These are phyloP conservation scores for Eremomyces bilateralis DNA, from an alignment of 495 filamentous ascomycete genomes.

Conservation along the genomic window DNA sequence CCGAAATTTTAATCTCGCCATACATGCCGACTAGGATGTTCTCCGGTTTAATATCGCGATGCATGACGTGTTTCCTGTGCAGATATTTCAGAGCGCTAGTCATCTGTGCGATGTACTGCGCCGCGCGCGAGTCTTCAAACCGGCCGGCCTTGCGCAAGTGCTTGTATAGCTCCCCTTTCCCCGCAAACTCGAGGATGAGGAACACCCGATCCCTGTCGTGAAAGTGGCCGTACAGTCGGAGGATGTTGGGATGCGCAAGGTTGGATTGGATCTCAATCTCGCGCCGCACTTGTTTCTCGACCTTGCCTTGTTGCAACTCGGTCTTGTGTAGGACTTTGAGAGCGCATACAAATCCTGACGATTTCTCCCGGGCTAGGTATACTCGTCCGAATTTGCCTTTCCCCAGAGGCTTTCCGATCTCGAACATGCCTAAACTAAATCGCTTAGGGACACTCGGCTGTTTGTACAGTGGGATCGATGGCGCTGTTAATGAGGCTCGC, in stretches of 20 bases:
- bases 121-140: constrained; percentile 92
- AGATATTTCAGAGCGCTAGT: constrained; percentile 76
- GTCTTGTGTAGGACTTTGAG: constrained; percentile 92
- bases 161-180: constrained; percentile 92
- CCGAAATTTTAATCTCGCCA: constrained; percentile 94
- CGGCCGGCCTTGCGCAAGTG: constrained; percentile 69
- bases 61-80: constrained; percentile 96
- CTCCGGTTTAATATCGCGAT: constrained; percentile 96
- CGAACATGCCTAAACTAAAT: constrained; percentile 95
- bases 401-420: constrained; percentile 85
- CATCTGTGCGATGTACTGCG: constrained; percentile 98
- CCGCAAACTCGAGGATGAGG: constrained; percentile 87
- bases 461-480: constrained; percentile 31
- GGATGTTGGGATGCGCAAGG: constrained; percentile 85
- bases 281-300: constrained; percentile 90
- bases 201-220: constrained; percentile 94
- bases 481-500: constrained; percentile 19
- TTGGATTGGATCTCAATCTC: constrained; percentile 98
- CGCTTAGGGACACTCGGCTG: constrained; percentile 42
- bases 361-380: constrained; percentile 81
- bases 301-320: constrained; percentile 75
- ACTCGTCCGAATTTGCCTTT: constrained; percentile 97
- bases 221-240: constrained; percentile 87
- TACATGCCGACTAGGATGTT: constrained; percentile 96
- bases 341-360: constrained; percentile 80